Evolutionary conservation across 257 asterid genomes (phyloP), one percentile per base, ranked within the genome.

Genomic region (Solanum pinnatisectum): DNA sequence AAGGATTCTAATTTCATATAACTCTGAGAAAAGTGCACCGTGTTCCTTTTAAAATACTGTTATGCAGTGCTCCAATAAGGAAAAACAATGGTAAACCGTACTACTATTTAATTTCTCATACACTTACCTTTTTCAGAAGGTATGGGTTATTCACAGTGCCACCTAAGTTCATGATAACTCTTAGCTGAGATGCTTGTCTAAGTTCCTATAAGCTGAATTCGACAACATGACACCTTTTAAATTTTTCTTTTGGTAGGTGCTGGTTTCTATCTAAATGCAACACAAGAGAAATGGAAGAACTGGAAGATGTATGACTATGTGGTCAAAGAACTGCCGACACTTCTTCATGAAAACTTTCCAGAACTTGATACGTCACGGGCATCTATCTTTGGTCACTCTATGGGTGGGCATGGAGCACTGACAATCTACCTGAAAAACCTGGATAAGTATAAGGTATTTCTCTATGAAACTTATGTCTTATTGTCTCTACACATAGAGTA

Each of bases 401-500:
- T 97, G 99, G 99, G 99, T 30, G 99, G 99, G 63, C 99, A 97
- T 90, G 99, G 99, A 88, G 99, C 99, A 27, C 93, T 97, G 32
- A 95, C 98, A 42, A 94, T 97, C 91, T 97, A 96, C 95, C 91
- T 97, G 25, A 97, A 95, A 89, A 97, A 96, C 83, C 90, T 96
- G 91, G 98, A 93, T 85, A 97, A 96, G 90, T 97, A 96, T 93
- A 97, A 95, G 99, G 99, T 97, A 90, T 1, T 84, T 89, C 63
- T 78, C 84, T 78, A 46, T 42, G 37, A 14, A 78, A 78, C 52
- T 78, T 40, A 42, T 78, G 63, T 78, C 32, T 63, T 16, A 63
- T 63, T n/a, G 32, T n/a, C 63, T 76, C 32, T 77, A 25, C 25
- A 42, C 32, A 37, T 30, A 65, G 71, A 84, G 65, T 83, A 18